Evolutionary conservation across 305 asterid genomes (phyloP), one percentile per base, ranked within the genome.

Genomic region (Fraxinus platypoda): DNA sequence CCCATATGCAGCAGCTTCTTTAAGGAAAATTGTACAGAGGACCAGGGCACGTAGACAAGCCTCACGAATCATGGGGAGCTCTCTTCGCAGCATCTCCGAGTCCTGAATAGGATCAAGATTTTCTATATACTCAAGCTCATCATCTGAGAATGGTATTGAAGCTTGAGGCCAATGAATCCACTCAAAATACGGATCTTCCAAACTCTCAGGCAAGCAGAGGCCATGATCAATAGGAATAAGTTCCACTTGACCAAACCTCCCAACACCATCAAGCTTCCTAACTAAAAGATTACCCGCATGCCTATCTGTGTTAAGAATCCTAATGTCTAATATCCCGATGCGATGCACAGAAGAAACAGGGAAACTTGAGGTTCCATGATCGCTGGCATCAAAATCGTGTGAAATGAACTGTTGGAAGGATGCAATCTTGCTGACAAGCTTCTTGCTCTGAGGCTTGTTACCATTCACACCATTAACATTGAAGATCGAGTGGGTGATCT

Each of bases 271-370:
- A 74, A 94, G 95, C 86, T 92, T 95, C 92, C 93, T 92, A 81
- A 95, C 99, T 85, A 95, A 85, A 81, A 95, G 97, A 83, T 95
- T 95, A 80, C 98, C 98, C 0, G 91, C 97, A 82, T 95, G 99
- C 83, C 99, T 89, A 86, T 95, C 99, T 2, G 99, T 95, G 88
- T 95, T 94, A 80, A 95, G 88, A 85, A 94, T 94, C 91, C 99
- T 94, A 82, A 95, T 86, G 83, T 95, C 98, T 87, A 95, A 87
- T 78, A 95, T 95, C 86, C 99, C 98, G 72, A 95, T 95, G 0
- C 94, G 97, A 83, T 95, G 99, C 80, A 95, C 99, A 8, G 92
- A 82, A 21, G 97, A 84, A 57, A 94, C 97, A 0, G 98, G 98
- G 90, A 92, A 95, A 81, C 93, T 93, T 52, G 62, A 52, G 62